Percentiles rank a stretch among this genome's conserved stretches.
Evolutionary conservation across 345 rosid genomes (phyloP).

Genomic region (Murraya koenigii): DNA sequence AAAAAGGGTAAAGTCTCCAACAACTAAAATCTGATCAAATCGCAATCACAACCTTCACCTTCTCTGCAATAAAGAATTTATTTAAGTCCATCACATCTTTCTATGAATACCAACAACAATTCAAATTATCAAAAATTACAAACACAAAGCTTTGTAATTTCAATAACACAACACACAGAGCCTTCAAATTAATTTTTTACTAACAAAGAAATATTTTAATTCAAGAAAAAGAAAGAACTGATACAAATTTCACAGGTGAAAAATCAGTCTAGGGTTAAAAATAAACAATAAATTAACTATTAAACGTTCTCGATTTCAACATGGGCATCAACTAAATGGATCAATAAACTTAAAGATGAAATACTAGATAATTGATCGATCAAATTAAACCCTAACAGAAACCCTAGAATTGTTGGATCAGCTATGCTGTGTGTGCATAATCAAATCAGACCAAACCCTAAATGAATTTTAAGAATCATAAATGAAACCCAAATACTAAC

Average conservation of each 20-base stretch:
- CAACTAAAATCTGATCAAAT: neutral
- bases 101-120: neutral
- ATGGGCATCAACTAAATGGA: neutral
- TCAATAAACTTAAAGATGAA: neutral
- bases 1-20: neutral
- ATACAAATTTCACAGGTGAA: neutral
- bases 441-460: no score
- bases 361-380: neutral
- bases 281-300: neutral
- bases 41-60: neutral
- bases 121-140: neutral
- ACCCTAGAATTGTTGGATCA: neutral
- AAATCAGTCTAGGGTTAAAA: neutral
- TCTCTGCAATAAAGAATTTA: constrained; percentile 1
- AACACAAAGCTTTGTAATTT: neutral
- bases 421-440: no score
- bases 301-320: neutral
- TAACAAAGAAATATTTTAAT: neutral
- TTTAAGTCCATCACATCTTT: neutral
- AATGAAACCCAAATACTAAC: no score
- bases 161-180: neutral
- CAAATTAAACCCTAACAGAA: neutral
- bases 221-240: neutral
- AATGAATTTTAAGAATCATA: no score
- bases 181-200: neutral